These are phyloP conservation scores for Oxyria digyna DNA, from an alignment of 148 eudicot genomes.

Conservation along the genomic window DNA sequence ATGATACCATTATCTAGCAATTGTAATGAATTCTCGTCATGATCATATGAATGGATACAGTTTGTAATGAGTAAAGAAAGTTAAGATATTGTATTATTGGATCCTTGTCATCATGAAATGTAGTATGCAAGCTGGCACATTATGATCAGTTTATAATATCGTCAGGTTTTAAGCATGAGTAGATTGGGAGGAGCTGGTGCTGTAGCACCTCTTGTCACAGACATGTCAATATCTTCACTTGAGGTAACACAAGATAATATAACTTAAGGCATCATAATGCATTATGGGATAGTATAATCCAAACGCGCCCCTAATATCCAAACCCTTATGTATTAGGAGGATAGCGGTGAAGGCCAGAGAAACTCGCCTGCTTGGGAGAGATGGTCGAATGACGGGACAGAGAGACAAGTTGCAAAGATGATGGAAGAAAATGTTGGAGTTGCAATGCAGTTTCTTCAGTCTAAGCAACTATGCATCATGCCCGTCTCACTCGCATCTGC, in stretches of 20 bases:
- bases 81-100: background rate
- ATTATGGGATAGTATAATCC: too few species aligned
- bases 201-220: conserved; percentile 33
- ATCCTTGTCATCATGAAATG: background rate
- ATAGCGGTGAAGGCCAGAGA: conserved; percentile 21
- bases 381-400: conserved; percentile 51
- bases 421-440: conserved; percentile 66
- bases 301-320: too few species aligned
- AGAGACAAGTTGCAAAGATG: conserved; percentile 49
- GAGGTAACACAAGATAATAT: too few species aligned
- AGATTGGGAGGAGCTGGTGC: conserved; percentile 38
- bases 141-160: background rate
- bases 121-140: background rate
- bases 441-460: conserved; percentile 66
- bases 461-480: conserved; percentile 66
- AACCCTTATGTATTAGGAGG: conserved; percentile 20
- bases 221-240: conserved; percentile 25
- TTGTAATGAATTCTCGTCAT: background rate
- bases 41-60: background rate
- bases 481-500: conserved; percentile 63
- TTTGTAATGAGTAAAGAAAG: background rate
- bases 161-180: conserved; percentile 43
- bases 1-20: background rate
- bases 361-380: conserved; percentile 40
- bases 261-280: too few species aligned